Evolutionary conservation across 257 asterid genomes (phyloP).

Genomic region (Linaria vulgaris): DNA sequence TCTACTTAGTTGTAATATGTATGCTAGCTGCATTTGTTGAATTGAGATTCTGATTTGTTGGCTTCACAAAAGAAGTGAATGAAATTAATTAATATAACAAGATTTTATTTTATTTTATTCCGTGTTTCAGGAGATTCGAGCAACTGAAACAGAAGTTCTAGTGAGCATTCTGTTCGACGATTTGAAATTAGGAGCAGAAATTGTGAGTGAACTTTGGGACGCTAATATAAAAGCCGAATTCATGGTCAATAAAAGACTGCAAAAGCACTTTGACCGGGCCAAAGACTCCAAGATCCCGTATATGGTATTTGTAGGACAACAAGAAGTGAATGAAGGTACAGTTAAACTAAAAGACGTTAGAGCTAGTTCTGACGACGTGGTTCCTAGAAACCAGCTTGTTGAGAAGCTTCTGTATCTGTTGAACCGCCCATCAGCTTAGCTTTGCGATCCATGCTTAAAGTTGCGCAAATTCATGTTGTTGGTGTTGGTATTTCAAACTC

Average conservation of each 20-base stretch:
- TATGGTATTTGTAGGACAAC: conserved; percentile 78
- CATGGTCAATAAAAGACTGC: conserved; percentile 53
- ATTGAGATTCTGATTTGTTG: not conserved
- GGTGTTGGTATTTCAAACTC: too few relatives aligned
- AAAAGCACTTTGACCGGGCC: conserved; percentile 72
- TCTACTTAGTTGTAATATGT: not conserved
- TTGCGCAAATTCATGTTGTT: too few relatives aligned
- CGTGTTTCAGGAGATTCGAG: conserved; percentile 55
- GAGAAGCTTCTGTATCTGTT: conserved; percentile 52
- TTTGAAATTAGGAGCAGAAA: conserved; percentile 59
- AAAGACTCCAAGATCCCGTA: conserved; percentile 65
- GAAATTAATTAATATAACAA: conserved; percentile 4
- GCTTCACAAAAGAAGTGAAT: not conserved
- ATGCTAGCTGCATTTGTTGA: not conserved
- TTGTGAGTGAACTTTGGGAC: conserved; percentile 72
- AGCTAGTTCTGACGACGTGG: conserved; percentile 40
- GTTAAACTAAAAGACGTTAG: conserved; percentile 61
- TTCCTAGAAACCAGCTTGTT: conserved; percentile 54
- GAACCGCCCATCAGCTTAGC: conserved; percentile 23
- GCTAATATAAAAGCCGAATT: conserved; percentile 74
- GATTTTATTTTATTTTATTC: conserved; percentile 1
- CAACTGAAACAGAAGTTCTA: conserved; percentile 83
- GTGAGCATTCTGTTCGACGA: conserved; percentile 82
- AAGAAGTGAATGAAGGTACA: conserved; percentile 53
- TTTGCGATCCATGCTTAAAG: not conserved